Percentiles rank a stretch among this genome's conserved stretches.
phyloP scores from a whole-genome alignment of 192 early-diverging fungal species.

The Coemansia sp. region DNA sequence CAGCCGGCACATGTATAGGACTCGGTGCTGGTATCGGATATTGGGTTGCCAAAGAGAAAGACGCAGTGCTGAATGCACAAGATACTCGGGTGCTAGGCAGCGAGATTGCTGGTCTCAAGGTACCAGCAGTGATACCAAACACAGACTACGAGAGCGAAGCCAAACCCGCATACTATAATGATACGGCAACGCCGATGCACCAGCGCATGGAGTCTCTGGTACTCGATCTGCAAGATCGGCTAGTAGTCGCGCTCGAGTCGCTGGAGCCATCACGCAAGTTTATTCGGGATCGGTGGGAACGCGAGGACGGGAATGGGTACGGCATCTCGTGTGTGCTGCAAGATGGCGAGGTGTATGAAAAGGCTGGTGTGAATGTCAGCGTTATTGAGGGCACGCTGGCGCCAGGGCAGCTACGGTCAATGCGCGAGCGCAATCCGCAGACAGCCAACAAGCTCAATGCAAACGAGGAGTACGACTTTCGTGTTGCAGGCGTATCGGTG shows the following conservation, averaged over 20 bases:
- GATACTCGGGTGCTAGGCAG: constrained; percentile 15
- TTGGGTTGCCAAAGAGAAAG: constrained; percentile 1
- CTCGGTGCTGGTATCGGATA: neutral
- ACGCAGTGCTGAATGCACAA: neutral
- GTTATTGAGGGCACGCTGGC: constrained; percentile 83
- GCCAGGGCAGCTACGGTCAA: constrained; percentile 75
- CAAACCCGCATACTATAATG: constrained; percentile 33
- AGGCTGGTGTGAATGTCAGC: constrained; percentile 95
- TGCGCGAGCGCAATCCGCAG: constrained; percentile 76
- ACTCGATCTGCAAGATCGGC: constrained; percentile 72
- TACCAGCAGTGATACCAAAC: constrained; percentile 29
- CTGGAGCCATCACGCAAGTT: constrained; percentile 66
- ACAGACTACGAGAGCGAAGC: constrained; percentile 30
- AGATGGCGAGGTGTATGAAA: constrained; percentile 90
- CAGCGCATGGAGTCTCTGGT: constrained; percentile 80
- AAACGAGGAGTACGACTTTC: constrained; percentile 69
- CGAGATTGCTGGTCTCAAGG: constrained; percentile 22
- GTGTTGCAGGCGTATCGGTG: constrained; percentile 86
- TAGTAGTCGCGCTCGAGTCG: constrained; percentile 63
- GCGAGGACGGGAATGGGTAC: constrained; percentile 83
- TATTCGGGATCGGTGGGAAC: constrained; percentile 76
- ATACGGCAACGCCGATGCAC: constrained; percentile 62
- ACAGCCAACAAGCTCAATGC: constrained; percentile 57
- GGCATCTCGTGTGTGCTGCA: constrained; percentile 91
- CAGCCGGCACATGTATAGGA: neutral